phyloP scores from a whole-genome alignment of 805 yeast species.

The Spencermartinsiella europaea region DNA sequence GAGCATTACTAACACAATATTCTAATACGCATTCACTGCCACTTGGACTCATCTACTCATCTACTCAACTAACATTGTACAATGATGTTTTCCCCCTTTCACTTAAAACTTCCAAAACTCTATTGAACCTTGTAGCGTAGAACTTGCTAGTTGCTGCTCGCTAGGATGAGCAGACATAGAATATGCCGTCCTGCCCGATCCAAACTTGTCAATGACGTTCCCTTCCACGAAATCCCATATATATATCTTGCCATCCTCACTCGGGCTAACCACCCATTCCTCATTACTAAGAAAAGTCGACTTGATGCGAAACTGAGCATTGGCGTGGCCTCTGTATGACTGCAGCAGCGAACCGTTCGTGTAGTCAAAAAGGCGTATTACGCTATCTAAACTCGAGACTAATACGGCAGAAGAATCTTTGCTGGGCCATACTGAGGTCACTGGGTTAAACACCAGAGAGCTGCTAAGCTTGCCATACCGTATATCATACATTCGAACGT shows the following conservation, averaged over 20 bases:
- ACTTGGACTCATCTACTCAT: too few species aligned
- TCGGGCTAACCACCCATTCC: constrained; percentile 21
- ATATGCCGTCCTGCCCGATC: constrained; percentile 5
- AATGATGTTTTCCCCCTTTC: too few species aligned
- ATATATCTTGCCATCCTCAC: constrained; percentile 27
- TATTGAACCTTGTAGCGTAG: constrained; percentile 14
- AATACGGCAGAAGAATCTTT: constrained; percentile 16
- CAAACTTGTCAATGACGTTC: constrained; percentile 8
- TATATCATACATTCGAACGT: constrained; percentile 29
- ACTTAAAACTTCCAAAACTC: constrained; percentile 15
- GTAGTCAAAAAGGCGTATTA: constrained; percentile 24
- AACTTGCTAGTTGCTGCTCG: constrained; percentile 7
- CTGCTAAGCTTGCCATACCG: constrained; percentile 26
- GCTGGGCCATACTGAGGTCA: constrained; percentile 22
- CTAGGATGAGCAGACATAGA: constrained; percentile 14
- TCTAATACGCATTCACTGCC: too few species aligned
- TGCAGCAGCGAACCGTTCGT: constrained; percentile 24
- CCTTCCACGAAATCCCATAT: constrained; percentile 27
- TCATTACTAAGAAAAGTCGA: constrained; percentile 24
- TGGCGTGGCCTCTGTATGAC: constrained; percentile 24
- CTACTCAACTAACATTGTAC: too few species aligned
- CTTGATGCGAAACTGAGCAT: constrained; percentile 23
- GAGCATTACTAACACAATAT: too few species aligned
- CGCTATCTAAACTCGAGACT: constrained; percentile 26
- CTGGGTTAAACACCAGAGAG: constrained; percentile 26